Conservation (phyloP, 441 rosid species). For the Raphanus hybrid region DNA sequence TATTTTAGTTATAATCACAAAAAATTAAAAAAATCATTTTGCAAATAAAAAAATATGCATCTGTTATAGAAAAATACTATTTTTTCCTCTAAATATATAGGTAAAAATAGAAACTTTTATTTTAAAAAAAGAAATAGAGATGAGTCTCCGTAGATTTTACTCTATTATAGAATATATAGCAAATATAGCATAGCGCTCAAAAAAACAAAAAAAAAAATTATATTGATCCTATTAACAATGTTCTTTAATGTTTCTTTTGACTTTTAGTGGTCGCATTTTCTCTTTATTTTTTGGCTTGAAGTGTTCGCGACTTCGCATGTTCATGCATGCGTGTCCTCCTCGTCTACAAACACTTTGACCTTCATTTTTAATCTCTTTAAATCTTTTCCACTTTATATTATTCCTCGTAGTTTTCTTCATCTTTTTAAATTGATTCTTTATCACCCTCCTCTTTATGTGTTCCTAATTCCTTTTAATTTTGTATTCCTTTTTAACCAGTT, state of each 20-base stretch:
- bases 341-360: conserved; percentile 39
- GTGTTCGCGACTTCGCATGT: conserved; percentile 29
- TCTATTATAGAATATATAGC: too few relatives aligned
- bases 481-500: neutral
- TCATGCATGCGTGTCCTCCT: conserved; percentile 45
- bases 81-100: too few relatives aligned
- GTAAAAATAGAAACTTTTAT: too few relatives aligned
- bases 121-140: too few relatives aligned
- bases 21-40: too few relatives aligned
- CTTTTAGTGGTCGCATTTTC: conserved; percentile 40
- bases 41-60: too few relatives aligned
- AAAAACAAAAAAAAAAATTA: conserved; percentile 5
- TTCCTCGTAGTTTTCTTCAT: conserved; percentile 35
- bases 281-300: conserved; percentile 23
- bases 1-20: too few relatives aligned
- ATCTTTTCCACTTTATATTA: conserved; percentile 35
- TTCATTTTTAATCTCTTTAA: conserved; percentile 15
- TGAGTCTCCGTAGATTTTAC: too few relatives aligned
- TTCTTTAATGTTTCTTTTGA: conserved; percentile 31
- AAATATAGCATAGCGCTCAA: too few relatives aligned
- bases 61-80: too few relatives aligned
- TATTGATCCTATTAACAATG: conserved; percentile 41
- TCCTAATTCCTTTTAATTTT: conserved; percentile 19
- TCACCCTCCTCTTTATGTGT: neutral
- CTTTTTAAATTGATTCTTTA: conserved; percentile 24